A percentile compares a stretch with the other conserved stretches of the same genome.
These are phyloP conservation scores for Scutellaria barbata DNA, from an alignment of 257 asterid genomes.

Conservation along the genomic window DNA sequence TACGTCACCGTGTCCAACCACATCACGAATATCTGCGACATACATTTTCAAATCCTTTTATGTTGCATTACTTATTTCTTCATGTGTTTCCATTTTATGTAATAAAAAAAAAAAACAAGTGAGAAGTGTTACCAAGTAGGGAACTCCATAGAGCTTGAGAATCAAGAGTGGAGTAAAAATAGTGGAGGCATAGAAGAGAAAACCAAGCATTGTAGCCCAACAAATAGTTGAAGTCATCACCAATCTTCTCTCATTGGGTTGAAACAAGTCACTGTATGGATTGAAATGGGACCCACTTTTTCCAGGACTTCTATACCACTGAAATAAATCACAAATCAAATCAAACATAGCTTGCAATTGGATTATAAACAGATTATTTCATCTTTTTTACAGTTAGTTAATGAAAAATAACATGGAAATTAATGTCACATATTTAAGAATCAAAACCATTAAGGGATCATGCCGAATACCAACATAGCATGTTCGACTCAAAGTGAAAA, in stretches of 20 bases:
- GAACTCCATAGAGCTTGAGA: constrained; percentile 70
- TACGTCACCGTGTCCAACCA: constrained; percentile 89
- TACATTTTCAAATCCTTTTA: no score
- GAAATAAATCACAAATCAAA: not conserved
- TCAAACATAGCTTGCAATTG: no score
- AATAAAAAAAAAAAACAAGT: not conserved
- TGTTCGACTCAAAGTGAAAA: no score
- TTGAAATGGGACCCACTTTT: constrained; percentile 92
- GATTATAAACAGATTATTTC: no score
- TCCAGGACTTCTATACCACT: constrained; percentile 90
- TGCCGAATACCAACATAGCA: no score
- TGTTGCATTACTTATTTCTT: no score
- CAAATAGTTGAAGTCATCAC: constrained; percentile 71
- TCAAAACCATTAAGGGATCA: no score
- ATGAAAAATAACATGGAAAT: no score
- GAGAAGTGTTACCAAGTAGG: constrained; percentile 60
- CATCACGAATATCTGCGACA: constrained; percentile 63
- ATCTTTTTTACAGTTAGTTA: no score
- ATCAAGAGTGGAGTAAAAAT: constrained; percentile 53
- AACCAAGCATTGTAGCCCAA: constrained; percentile 68
- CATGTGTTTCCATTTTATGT: not conserved
- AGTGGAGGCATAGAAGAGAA: constrained; percentile 48
- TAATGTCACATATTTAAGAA: no score
- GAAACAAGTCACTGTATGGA: constrained; percentile 74
- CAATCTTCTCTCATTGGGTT: constrained; percentile 57